Conservation (phyloP, 495 filamentous ascomycete genomes). For the Bathelium albidoporum region DNA sequence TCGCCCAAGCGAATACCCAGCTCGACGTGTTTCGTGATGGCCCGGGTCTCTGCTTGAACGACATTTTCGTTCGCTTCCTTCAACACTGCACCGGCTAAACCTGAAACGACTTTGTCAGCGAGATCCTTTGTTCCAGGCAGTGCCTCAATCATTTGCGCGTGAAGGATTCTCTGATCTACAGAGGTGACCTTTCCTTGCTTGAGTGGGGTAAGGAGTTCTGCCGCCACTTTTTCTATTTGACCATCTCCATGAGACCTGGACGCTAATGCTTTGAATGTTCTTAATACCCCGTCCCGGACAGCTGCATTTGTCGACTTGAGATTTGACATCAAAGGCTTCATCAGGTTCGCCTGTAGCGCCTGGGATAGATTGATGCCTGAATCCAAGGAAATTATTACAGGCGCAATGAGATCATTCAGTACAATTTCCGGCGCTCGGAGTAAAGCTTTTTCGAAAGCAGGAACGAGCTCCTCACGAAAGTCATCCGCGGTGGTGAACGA, state of each 20-base stretch:
- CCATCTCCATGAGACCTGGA: constrained; percentile 45
- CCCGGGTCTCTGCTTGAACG: constrained; percentile 59
- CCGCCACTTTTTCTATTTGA: constrained; percentile 51
- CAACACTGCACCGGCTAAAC: constrained; percentile 49
- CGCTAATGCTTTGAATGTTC: constrained; percentile 57
- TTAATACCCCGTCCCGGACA: constrained; percentile 65
- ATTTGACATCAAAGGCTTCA: constrained; percentile 78
- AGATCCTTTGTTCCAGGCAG: constrained; percentile 46
- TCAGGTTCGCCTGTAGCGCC: constrained; percentile 52
- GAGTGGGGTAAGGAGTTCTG: constrained; percentile 67
- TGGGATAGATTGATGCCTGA: constrained; percentile 64
- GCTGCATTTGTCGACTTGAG: constrained; percentile 74
- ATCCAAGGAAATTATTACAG: constrained; percentile 59
- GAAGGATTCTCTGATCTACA: constrained; percentile 68
- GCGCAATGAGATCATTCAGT: constrained; percentile 60
- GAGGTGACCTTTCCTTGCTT: constrained; percentile 70
- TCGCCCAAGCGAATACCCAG: constrained; percentile 48
- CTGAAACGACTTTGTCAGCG: constrained; percentile 54
- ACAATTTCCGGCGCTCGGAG: constrained; percentile 85
- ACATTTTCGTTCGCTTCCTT: constrained; percentile 86
- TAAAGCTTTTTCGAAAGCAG: constrained; percentile 77
- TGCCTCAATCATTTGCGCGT: constrained; percentile 64
- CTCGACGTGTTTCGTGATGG: constrained; percentile 51
- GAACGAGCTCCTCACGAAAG: constrained; percentile 61
- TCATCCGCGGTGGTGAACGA: constrained; percentile 67